A percentile compares a stretch with the other conserved stretches of the same genome.
phyloP scores from a whole-genome alignment of 176 grass and related monocot genomes.

The Aegilops umbellulata region DNA sequence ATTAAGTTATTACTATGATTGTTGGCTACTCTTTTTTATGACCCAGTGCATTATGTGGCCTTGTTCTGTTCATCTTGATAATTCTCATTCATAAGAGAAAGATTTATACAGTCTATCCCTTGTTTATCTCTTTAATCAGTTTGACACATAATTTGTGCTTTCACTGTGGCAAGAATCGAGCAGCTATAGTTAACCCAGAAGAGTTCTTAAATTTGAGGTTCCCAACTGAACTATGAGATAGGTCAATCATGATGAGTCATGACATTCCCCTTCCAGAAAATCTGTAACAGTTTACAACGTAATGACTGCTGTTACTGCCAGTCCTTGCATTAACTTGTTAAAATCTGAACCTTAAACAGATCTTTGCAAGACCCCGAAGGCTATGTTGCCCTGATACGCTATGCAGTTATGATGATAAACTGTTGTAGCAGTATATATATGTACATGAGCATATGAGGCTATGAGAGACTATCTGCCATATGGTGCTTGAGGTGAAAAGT shows the following conservation, averaged over 20 bases:
- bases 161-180: constrained; percentile 3
- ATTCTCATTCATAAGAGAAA: neutral
- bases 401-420: neutral
- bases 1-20: constrained; percentile 6
- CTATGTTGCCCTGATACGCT: neutral
- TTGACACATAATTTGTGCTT: constrained; percentile 14
- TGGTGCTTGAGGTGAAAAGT: neutral
- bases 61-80: neutral
- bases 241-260: neutral
- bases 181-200: neutral
- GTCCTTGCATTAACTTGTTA: neutral
- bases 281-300: constrained; percentile 2
- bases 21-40: neutral
- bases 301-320: constrained; percentile 8
- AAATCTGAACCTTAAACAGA: constrained; percentile 15
- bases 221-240: constrained; percentile 12
- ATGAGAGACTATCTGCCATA: neutral
- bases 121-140: neutral
- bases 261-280: constrained; percentile 8
- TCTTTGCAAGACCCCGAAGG: neutral
- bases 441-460: neutral
- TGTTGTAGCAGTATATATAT: neutral
- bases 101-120: neutral
- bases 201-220: constrained; percentile 11
- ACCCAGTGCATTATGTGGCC: neutral